These are phyloP conservation scores for Leptographium radiaticola DNA, from an alignment of 2,329 filamentous ascomycete species.

Conservation along the genomic window DNA sequence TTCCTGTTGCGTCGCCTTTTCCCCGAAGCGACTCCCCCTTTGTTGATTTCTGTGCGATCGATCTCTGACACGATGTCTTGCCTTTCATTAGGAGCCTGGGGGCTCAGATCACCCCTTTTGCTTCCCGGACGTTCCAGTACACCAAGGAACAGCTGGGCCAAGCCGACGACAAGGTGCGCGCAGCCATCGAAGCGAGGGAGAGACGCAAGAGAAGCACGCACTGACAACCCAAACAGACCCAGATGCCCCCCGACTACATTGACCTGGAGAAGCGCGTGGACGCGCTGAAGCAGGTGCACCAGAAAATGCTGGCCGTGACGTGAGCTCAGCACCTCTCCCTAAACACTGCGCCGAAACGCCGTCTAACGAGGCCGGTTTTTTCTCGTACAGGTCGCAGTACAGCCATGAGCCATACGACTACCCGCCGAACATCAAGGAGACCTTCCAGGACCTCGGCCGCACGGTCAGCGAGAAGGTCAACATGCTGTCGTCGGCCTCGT, in stretches of 20 bases:
- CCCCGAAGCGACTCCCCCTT: not conserved
- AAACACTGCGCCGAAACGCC: not conserved
- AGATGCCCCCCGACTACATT: constrained; percentile 93
- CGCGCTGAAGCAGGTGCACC: constrained; percentile 90
- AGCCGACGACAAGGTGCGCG: constrained; percentile 72
- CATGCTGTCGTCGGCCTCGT: constrained; percentile 74
- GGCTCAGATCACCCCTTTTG: constrained; percentile 80
- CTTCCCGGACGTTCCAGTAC: constrained; percentile 88
- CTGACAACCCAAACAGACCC: constrained; percentile 46
- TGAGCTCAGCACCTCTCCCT: constrained; percentile 32
- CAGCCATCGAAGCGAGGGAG: not conserved
- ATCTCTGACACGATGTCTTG: constrained; percentile 1
- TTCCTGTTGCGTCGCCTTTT: not conserved
- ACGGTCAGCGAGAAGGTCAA: constrained; percentile 92
- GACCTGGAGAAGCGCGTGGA: constrained; percentile 98
- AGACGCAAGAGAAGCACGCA: not conserved
- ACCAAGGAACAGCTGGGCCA: constrained; percentile 96
- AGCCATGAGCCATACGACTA: constrained; percentile 84
- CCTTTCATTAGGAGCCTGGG: constrained; percentile 39
- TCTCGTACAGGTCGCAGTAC: constrained; percentile 64
- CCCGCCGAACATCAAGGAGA: constrained; percentile 94
- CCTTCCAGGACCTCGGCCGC: constrained; percentile 88
- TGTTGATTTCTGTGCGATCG: not conserved
- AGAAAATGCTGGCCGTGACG: constrained; percentile 95
- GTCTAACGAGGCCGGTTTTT: not conserved